Conservation (phyloP, 768 basidiomycete genomes). For the Tricholoma matsutake region DNA sequence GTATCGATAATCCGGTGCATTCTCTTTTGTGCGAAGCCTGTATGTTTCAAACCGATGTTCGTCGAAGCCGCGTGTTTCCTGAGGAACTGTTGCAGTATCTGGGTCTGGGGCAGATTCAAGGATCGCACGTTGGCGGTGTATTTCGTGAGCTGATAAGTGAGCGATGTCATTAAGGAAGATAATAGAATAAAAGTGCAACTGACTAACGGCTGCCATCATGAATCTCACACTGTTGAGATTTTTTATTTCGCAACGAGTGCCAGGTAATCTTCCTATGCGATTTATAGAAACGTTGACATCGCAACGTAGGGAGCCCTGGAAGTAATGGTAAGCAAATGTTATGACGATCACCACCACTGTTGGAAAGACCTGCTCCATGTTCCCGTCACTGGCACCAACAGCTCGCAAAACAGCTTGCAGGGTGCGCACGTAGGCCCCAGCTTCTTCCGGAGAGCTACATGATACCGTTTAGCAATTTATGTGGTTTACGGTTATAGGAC, state of each 20-base stretch:
- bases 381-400: constrained; percentile 87
- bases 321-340: neutral
- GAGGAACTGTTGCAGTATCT: constrained; percentile 46
- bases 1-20: constrained; percentile 94
- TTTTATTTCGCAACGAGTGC: constrained; percentile 94
- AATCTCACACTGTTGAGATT: constrained; percentile 91
- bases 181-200: constrained; percentile 16
- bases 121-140: constrained; percentile 70
- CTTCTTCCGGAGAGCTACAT: constrained; percentile 77
- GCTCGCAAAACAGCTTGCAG: constrained; percentile 80
- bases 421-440: constrained; percentile 78
- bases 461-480: neutral
- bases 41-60: constrained; percentile 80
- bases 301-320: constrained; percentile 87
- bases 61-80: constrained; percentile 92
- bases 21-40: constrained; percentile 83
- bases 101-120: constrained; percentile 32
- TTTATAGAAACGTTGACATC: constrained; percentile 96
- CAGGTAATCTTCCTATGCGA: constrained; percentile 52
- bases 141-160: constrained; percentile 64
- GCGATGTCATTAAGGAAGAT: neutral
- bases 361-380: constrained; percentile 84
- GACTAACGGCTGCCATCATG: constrained; percentile 83
- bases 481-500: constrained; percentile 3
- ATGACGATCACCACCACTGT: neutral